Base-by-base conservation (phyloP, 2,329 filamentous ascomycete species). In the Tolypocladium cylindrosporum region DNA sequence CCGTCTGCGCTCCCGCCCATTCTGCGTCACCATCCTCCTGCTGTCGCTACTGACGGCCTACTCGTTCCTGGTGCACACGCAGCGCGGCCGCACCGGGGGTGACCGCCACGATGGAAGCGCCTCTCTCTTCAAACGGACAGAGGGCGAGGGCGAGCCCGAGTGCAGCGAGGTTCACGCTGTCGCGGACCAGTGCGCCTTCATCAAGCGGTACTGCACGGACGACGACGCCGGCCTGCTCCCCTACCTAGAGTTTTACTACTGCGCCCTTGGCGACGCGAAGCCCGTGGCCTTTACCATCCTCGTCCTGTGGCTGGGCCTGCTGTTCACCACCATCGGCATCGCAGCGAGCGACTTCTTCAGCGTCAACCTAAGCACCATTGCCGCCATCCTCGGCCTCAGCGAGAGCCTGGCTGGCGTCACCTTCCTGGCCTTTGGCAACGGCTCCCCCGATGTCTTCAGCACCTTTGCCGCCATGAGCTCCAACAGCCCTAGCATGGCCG, bases 291-390 rank as follows among this genome's bases (percentile, higher is more conserved):
- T 99, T 67, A 69, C 78, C 27, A 76, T 96, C 48, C 78, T 99
- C 52, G 81, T 90, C 19, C 66, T 86, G 60, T 99, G 94, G 94
- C 82, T 97, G 8, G 89, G 84, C 42, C 77, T 97, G 57, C 84
- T 99, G 9, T 99, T 99, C 74, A 93, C 89, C 65, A 97, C 94
- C 16, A 97, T 99, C 63, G 94, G 94, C 60, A 97, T 99, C 62
- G 94, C 94, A 16, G 94, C 94, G 27, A 97, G 91, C 73, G 94
- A 99, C 75, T 99, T 99, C 77, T 94, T 99, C 75, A 97, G 92
- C 74, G 85, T 97, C 75, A 96, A 99, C 69, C 81, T 99, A 40
- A 94, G 90, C 72, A 97, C 94, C 14, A 94, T 99, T 65, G 87
- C 94, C 27, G 87, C 82, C 58, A 85, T 97, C 56, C 79, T 97